Percentiles rank a stretch among this genome's conserved stretches.
These are phyloP conservation scores for Pseudozyma sp. DNA, from an alignment of 1,284 basidiomycete genomes.

Conservation along the genomic window DNA sequence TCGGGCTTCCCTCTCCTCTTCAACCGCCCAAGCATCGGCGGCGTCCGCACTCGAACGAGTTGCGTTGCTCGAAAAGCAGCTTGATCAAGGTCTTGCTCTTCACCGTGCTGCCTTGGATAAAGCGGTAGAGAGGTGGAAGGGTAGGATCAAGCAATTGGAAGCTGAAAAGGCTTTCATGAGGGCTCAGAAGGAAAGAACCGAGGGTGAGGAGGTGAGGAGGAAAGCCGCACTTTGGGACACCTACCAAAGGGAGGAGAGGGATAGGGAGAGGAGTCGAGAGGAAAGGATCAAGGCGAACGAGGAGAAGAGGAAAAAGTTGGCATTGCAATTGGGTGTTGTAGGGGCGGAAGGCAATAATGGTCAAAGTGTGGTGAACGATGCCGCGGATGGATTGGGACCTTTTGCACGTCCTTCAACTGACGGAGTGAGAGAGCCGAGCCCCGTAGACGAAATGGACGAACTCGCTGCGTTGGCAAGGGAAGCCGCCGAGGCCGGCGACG, in stretches of 20 bases:
- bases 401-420: constrained; percentile 6
- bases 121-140: constrained; percentile 18
- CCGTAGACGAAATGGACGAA: constrained; percentile 34
- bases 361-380: background rate
- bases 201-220: constrained; percentile 12
- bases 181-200: constrained; percentile 6
- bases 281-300: constrained; percentile 21
- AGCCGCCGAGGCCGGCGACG: constrained; percentile 34
- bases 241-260: constrained; percentile 14
- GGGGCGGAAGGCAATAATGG: too few relatives aligned
- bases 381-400: constrained; percentile 13
- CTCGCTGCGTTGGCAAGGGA: constrained; percentile 31
- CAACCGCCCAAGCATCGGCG: background rate
- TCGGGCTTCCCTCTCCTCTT: constrained; percentile 21
- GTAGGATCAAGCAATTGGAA: constrained; percentile 5
- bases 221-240: constrained; percentile 43
- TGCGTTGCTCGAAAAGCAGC: constrained; percentile 9
- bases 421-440: background rate
- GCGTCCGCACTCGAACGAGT: background rate
- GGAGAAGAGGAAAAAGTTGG: constrained; percentile 9
- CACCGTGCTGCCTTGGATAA: constrained; percentile 7
- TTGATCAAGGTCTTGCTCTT: constrained; percentile 20
- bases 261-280: constrained; percentile 6
- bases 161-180: constrained; percentile 5
- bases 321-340: background rate